Evolutionary conservation across 2,329 filamentous ascomycete species (phyloP).

Genomic region (Phyllosticta paracitricarpa): DNA sequence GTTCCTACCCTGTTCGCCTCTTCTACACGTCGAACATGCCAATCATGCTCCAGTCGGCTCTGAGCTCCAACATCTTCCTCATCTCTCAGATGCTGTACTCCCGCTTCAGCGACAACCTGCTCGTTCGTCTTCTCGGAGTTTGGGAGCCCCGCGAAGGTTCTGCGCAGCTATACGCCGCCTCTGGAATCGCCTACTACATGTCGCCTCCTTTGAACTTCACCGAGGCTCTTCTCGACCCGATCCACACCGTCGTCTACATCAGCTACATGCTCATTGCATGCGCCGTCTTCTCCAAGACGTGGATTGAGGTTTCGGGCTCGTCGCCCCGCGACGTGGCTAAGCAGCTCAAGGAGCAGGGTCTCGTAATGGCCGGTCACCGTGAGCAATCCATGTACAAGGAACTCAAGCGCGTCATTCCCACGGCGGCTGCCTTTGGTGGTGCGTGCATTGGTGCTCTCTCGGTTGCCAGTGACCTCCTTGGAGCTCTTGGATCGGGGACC

Average conservation of each 20-base stretch:
- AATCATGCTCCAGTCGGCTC: slow-evolving; percentile 98
- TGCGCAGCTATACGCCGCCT: slow-evolving; percentile 85
- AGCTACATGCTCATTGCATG: slow-evolving; percentile 97
- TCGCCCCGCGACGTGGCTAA: slow-evolving; percentile 97
- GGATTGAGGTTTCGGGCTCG: slow-evolving; percentile 98
- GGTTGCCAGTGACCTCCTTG: slow-evolving; percentile 88
- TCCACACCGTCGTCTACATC: slow-evolving; percentile 93
- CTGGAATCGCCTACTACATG: slow-evolving; percentile 99
- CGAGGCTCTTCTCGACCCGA: slow-evolving; percentile 90
- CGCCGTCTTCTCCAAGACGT: slow-evolving; percentile 98
- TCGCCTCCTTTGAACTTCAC: slow-evolving; percentile 95
- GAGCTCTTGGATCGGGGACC: slow-evolving; percentile 90
- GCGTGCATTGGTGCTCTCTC: slow-evolving; percentile 97
- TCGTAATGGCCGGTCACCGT: slow-evolving; percentile 98
- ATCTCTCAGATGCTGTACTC: slow-evolving; percentile 99
- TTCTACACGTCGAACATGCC: slow-evolving; percentile 99
- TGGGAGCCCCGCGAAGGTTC: slow-evolving; percentile 98
- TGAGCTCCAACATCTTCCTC: slow-evolving; percentile 98
- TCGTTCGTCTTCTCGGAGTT: slow-evolving; percentile 93
- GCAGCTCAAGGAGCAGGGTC: slow-evolving; percentile 98
- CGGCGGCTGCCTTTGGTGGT: slow-evolving; percentile 94
- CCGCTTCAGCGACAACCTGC: slow-evolving; percentile 96
- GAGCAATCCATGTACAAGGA: slow-evolving; percentile 99
- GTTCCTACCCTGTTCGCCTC: slow-evolving; percentile 94
- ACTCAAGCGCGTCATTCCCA: slow-evolving; percentile 97